These are phyloP conservation scores for Aureobasidium melanogenum DNA, from an alignment of 2,329 filamentous ascomycete species.

Conservation along the genomic window DNA sequence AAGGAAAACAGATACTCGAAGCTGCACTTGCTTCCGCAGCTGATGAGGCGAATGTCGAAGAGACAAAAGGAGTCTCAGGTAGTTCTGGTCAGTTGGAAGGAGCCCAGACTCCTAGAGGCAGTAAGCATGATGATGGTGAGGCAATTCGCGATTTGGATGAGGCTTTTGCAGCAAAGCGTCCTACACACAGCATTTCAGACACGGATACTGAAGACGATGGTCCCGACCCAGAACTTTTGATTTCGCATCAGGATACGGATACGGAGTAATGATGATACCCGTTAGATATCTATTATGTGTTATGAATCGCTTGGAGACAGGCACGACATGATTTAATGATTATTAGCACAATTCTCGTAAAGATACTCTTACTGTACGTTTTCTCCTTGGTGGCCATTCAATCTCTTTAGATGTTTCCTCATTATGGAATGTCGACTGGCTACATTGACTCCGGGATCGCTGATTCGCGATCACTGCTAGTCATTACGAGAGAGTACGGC, in stretches of 20 bases:
- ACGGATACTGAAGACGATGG: slow-evolving; percentile 35
- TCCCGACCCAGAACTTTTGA: slow-evolving; percentile 41
- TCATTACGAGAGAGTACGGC: background rate
- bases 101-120: background rate
- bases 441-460: background rate
- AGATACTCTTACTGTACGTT: background rate
- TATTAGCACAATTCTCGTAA: background rate
- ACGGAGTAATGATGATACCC: background rate
- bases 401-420: no score
- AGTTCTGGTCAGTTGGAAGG: background rate
- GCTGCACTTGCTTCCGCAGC: slow-evolving; percentile 25
- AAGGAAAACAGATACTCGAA: slow-evolving; percentile 51
- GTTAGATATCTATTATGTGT: background rate
- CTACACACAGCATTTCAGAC: slow-evolving; percentile 14
- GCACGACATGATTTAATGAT: background rate
- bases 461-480: background rate
- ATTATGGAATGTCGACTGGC: no score
- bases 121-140: slow-evolving; percentile 18
- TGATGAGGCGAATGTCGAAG: slow-evolving; percentile 21
- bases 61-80: background rate
- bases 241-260: slow-evolving; percentile 37
- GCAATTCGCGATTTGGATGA: slow-evolving; percentile 24
- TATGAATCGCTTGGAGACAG: background rate
- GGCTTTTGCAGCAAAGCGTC: slow-evolving; percentile 23
- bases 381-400: background rate